Evolutionary conservation across 306 rosid genomes (phyloP), one percentile per base, ranked within the genome.

Genomic region (Ammopiptanthus mongolicus): DNA sequence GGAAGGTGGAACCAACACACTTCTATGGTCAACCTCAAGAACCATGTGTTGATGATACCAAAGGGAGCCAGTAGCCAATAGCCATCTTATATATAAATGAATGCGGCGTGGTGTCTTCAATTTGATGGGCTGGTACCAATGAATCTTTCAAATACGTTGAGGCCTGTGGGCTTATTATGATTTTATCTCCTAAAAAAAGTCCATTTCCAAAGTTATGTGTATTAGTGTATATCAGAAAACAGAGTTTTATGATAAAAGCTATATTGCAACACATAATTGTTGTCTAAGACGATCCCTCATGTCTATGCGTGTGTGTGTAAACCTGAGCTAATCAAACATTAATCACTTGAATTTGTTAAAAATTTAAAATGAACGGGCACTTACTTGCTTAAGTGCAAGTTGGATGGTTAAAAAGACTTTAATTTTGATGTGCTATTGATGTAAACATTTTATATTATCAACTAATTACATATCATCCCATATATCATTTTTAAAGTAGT

Each of bases 1-100:
- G 47, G 53, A 83, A 73, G 83, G 81, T 65, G 75, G 53, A 71
- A 55, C 78, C 41, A 56, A 55, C 48, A 51, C 82, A 64, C 75
- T 18, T 46, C 8, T 28, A 15, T 56, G 46, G 19, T 33, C 47
- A 9, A 15, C 14, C 31, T 58, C 15, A 67, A 15, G 60, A 69
- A 62, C 39, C 25, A 22, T 72, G 14, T 60, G 65, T 68, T 1
- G 28, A 25, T 71, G 72, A 28, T 46, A 70, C 58, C 15, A 8
- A 25, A 19, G 52, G 36, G 57, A 71, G 81, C 66, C 44, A 68
- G 77, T 78, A 71, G 81, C 66, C 44, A 68, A 74, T 78, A 4
- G 6, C 36, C 5, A 31, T 4, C 5, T 31, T 31, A 52, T 62
- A 15, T 51, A 52, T n/a, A 25, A 8, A 28, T 14, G 34, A 5